Conservation (phyloP, 192 early-diverging fungal species). For the Phlyctochytrium arcticum region DNA sequence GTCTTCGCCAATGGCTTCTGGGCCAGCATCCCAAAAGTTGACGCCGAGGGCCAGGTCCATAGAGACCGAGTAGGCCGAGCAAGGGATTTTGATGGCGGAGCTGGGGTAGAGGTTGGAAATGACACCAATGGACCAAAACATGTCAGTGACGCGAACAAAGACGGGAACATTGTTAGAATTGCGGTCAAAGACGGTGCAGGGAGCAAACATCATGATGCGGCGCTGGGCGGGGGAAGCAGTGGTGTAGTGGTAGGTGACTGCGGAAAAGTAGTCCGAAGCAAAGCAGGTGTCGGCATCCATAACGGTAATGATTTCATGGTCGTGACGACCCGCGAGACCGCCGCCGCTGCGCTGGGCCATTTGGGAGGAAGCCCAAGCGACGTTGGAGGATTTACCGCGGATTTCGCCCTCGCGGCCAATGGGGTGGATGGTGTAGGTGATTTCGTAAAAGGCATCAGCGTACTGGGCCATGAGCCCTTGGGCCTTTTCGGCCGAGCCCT, state of each 20-base stretch:
- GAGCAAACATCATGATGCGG: conserved; percentile 55
- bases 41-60: conserved; percentile 69
- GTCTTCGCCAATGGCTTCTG: conserved; percentile 78
- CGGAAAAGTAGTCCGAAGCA: conserved; percentile 66
- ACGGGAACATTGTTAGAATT: conserved; percentile 69
- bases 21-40: conserved; percentile 72
- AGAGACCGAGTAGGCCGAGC: conserved; percentile 70
- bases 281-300: conserved; percentile 72
- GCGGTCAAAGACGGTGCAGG: conserved; percentile 52
- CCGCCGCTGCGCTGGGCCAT: conserved; percentile 38
- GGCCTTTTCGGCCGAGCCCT: conserved; percentile 54
- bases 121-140: conserved; percentile 70
- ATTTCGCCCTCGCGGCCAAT: conserved; percentile 60
- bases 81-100: conserved; percentile 64
- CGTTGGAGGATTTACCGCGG: conserved; percentile 70
- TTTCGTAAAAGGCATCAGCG: conserved; percentile 57
- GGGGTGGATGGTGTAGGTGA: conserved; percentile 69
- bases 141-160: conserved; percentile 67
- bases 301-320: conserved; percentile 63
- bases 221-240: conserved; percentile 39
- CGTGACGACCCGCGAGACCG: conserved; percentile 40
- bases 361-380: conserved; percentile 58
- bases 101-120: conserved; percentile 68
- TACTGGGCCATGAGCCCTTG: conserved; percentile 50
- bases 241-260: conserved; percentile 46